Conservation (phyloP, 805 yeast species). For the Yarrowia porcina region DNA sequence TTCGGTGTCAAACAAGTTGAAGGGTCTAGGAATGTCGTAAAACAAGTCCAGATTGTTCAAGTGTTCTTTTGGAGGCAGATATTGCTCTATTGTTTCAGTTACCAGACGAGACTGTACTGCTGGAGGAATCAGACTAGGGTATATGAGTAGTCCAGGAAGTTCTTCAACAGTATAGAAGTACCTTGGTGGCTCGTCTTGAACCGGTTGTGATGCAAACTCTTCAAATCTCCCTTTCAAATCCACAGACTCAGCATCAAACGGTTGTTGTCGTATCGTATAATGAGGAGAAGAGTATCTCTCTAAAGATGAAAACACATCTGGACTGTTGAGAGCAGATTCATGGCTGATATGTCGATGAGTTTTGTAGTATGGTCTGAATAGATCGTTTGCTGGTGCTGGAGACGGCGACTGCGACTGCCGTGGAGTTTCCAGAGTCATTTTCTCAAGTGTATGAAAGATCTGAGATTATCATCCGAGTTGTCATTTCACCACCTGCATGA, state of each 20-base stretch:
- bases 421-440: neutral
- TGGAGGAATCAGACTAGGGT: slow-evolving; percentile 32
- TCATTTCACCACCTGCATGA: neutral
- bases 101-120: slow-evolving; percentile 37
- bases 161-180: slow-evolving; percentile 31
- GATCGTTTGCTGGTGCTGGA: slow-evolving; percentile 27
- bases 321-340: slow-evolving; percentile 27
- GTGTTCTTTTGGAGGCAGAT: slow-evolving; percentile 38
- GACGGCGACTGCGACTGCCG: neutral
- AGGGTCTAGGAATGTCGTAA: slow-evolving; percentile 36
- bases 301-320: neutral
- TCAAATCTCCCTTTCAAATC: neutral
- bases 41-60: slow-evolving; percentile 40
- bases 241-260: neutral
- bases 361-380: slow-evolving; percentile 34
- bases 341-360: slow-evolving; percentile 28
- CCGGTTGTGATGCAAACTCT: neutral
- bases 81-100: slow-evolving; percentile 36
- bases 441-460: neutral
- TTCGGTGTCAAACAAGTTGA: slow-evolving; percentile 33
- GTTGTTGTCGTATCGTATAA: slow-evolving; percentile 12
- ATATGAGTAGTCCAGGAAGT: slow-evolving; percentile 40
- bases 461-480: neutral
- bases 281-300: slow-evolving; percentile 3
- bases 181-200: neutral